Base-by-base conservation (phyloP, 768 basidiomycete species). In the Hydnomerulius pinastri region DNA sequence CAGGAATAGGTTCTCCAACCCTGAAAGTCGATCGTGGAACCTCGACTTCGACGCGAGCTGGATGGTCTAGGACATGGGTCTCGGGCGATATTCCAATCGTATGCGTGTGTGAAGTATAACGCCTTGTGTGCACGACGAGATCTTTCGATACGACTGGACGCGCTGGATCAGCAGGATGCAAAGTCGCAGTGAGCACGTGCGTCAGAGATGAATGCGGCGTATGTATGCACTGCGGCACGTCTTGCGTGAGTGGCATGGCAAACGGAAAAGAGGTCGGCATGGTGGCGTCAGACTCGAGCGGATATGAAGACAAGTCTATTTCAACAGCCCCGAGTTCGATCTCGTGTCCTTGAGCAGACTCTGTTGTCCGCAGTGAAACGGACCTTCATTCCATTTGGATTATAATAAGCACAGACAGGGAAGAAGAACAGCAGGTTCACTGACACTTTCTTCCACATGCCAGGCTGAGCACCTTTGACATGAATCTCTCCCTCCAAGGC, bases 401-500 rank as follows among this genome's bases (percentile, higher is more conserved):
- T 54, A 49, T 55, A 53, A 30, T 43, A 39, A 48, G 50, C 48
- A 44, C 43, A n/a, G n/a, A n/a, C 40, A 48, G 48, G 47, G 50
- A 55, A 32, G 27, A 24, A 37, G 35, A 50, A 43, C 49, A 46
- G 33, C 46, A 54, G 54, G 50, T 11, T 46, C 51, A 81, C 90
- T 76, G 69, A 90, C 91, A 91, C 73, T 73, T 82, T 82, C 48
- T 71, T 68, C 83, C 86, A 89, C 56, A 72, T 76, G 46, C 72
- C 74, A 46, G 75, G 71, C 49, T 78, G 77, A 29, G 77, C 76
- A 48, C 81, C 86, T 69, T 93, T 94, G 57, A 93, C 74, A 65
- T 93, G 92, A 15, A 94, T 75, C 64, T 93, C 92, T 40, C 92
- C 92, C 62, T 92, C 91, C 46, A 94, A 80, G 8, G 89, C 86